These are phyloP conservation scores for Odontarrhena argentea DNA, from an alignment of 345 rosid genomes.

Conservation along the genomic window DNA sequence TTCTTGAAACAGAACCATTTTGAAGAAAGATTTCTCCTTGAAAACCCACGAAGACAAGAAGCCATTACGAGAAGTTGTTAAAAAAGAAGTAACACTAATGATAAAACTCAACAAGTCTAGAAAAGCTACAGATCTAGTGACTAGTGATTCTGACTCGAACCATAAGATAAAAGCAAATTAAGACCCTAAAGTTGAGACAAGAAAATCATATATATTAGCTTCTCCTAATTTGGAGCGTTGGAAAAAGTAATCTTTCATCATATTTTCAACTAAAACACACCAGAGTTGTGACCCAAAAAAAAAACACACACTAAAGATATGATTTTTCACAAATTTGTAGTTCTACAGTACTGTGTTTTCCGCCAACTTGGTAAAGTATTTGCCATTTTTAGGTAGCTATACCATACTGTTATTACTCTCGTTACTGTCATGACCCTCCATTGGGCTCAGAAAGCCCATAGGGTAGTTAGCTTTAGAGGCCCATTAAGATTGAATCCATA, in stretches of 20 bases:
- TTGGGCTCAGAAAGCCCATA: background rate
- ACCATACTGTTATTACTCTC: background rate
- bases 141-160: too few species aligned
- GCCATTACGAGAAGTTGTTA: slow-evolving; percentile 12
- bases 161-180: too few species aligned
- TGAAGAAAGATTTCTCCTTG: slow-evolving; percentile 21
- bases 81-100: background rate
- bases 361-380: background rate
- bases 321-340: background rate
- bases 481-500: background rate
- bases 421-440: background rate
- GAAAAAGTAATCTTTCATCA: background rate
- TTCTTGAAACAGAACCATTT: slow-evolving; percentile 17
- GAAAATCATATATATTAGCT: too few species aligned
- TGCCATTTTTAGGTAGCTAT: slow-evolving; percentile 13
- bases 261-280: background rate
- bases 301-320: background rate
- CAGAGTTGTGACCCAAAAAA: too few species aligned
- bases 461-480: background rate
- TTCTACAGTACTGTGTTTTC: slow-evolving; percentile 9
- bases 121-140: too few species aligned
- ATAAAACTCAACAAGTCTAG: too few species aligned
- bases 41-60: slow-evolving; percentile 15
- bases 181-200: too few species aligned
- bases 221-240: background rate